These are phyloP conservation scores for Yamagishiella unicocca DNA, from an alignment of 139 green algal species.

Conservation along the genomic window DNA sequence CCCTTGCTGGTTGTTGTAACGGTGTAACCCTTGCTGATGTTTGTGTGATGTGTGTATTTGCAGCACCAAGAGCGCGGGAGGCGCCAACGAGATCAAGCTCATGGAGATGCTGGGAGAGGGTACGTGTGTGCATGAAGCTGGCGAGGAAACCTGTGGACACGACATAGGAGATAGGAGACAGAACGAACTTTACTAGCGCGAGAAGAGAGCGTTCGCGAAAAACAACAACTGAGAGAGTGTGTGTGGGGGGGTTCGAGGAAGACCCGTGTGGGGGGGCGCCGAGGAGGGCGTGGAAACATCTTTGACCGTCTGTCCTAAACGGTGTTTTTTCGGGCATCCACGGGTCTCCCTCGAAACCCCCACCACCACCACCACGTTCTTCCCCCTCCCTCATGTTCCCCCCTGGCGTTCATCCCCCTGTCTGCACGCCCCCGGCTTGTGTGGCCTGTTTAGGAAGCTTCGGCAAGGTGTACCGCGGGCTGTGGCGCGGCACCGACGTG, in stretches of 20 bases:
- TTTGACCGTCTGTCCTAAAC: no score
- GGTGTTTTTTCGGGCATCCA: no score
- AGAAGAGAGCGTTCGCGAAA: no score
- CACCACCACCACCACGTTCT: neutral
- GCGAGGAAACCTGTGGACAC: no score
- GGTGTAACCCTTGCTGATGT: neutral
- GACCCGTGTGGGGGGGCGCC: neutral
- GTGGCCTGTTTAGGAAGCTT: constrained; percentile 7
- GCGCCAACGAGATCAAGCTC: constrained; percentile 44
- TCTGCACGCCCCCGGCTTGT: neutral
- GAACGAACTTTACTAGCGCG: no score
- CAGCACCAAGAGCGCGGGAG: neutral
- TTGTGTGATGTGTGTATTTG: neutral
- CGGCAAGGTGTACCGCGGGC: constrained; percentile 51
- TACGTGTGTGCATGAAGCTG: no score
- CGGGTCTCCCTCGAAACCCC: no score
- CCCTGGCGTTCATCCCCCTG: neutral
- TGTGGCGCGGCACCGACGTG: constrained; percentile 41
- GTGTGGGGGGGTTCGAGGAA: no score
- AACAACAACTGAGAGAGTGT: no score
- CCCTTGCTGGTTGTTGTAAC: neutral
- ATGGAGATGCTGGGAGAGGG: constrained; percentile 57
- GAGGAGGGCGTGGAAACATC: neutral
- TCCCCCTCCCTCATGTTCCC: neutral
- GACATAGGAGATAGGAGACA: no score